Base-by-base conservation (phyloP, 164 flowering plant genomes). In the Litsea cubeba region DNA sequence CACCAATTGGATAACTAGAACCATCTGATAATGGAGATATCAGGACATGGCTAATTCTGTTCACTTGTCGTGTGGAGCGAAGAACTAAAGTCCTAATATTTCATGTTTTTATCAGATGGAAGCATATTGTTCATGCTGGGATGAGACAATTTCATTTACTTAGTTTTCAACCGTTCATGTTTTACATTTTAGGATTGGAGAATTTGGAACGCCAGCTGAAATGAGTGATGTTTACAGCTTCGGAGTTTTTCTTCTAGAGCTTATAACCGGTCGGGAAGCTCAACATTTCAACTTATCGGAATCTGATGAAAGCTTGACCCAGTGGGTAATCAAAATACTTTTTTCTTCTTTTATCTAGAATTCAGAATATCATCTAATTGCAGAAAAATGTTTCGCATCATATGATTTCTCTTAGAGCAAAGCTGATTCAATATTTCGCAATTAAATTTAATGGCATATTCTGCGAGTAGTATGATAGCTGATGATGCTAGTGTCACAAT, bases 241-340 rank as follows among this genome's bases (percentile, higher is more conserved):
- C 69, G 93, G 96, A 17, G 84, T 88, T 57, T 91, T 91, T 71
- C 87, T 91, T 62, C 74, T 89, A 82, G 96, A 91, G 87, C 89
- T 91, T 24, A 57, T 91, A 74, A 86, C 87, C 14, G 94, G 94
- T 63, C 83, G 70, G 50, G 84, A 86, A 72, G 83, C 85, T 65
- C 68, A 68, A 17, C 28, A 72, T 46, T 72, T 74, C 32, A 81
- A 74, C 18, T 74, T 69, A 62, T 69, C 78, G 62, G 80, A 79
- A 72, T 81, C 86, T 46, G 70, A 80, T 69, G 85, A 78, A 75
- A 82, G 80, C 83, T 74, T 88, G 76, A 75, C 78, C 50, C 82
- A 85, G 71, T 89, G 91, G 96, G 96, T 91, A 82, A 24, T 50
- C 26, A 58, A 60, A 22, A 57, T 51, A 28, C 22, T 0, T 71